These are phyloP conservation scores for Phylloporus sp. DNA, from an alignment of 768 basidiomycete genomes.

Conservation along the genomic window DNA sequence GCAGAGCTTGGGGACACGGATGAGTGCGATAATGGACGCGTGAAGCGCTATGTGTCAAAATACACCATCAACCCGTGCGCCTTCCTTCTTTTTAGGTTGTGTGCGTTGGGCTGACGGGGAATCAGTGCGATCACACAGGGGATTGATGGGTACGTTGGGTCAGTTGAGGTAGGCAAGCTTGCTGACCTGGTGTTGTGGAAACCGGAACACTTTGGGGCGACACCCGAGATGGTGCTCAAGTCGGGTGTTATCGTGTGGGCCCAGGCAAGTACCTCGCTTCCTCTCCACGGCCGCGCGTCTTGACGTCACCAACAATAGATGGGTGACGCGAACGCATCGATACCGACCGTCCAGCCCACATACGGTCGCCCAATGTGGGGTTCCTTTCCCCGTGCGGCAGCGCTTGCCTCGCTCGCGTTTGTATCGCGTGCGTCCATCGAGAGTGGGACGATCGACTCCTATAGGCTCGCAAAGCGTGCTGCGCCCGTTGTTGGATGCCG, in stretches of 20 bases:
- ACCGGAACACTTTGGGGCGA: constrained; percentile 87
- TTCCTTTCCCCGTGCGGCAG: constrained; percentile 40
- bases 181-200: constrained; percentile 97
- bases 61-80: constrained; percentile 96
- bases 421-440: constrained; percentile 73
- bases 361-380: constrained; percentile 95
- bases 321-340: constrained; percentile 96
- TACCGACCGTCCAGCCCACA: constrained; percentile 92
- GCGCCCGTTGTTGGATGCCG: constrained; percentile 79
- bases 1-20: constrained; percentile 46
- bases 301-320: constrained; percentile 46
- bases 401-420: constrained; percentile 81
- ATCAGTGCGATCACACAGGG: constrained; percentile 94
- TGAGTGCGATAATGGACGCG: constrained; percentile 71
- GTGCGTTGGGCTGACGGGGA: not conserved
- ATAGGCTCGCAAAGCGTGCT: constrained; percentile 65
- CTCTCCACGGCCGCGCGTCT: too few species aligned
- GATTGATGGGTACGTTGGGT: constrained; percentile 82
- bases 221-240: constrained; percentile 93
- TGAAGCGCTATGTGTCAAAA: constrained; percentile 93
- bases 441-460: constrained; percentile 55
- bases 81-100: not conserved
- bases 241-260: constrained; percentile 91
- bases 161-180: constrained; percentile 74
- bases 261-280: constrained; percentile 48